Base-by-base conservation (phyloP, 225 moss, liverwort and hornwort species). In the Bryum argenteum region DNA sequence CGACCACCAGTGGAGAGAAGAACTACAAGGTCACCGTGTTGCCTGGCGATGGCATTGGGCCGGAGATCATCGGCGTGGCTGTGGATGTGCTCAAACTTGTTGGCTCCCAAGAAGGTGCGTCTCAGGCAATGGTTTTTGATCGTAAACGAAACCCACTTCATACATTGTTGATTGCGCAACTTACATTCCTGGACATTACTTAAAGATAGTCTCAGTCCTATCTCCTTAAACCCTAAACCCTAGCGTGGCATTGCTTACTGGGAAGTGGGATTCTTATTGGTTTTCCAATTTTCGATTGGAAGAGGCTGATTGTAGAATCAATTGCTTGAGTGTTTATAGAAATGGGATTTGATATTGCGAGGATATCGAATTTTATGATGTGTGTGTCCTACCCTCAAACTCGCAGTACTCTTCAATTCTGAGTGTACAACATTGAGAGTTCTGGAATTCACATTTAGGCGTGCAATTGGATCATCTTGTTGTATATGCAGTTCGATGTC, bases 1-100 rank as follows among this genome's bases (percentile, higher is more conserved):
- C 70, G 11, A 47, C 71, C 15, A 11, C 56, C 8, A 50, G 52
- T 43, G 79, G 71, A 20, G 70, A 63, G 73, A 60, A 50, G 77
- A 88, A 63, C 23, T 96, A 91, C n/a, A 84, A 86, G 54, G 72
- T 98, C 19, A 85, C 92, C 53, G 73, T 94, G 68, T 75, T 98
- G 41, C 97, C 97, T 16, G 97, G 97, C 9, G 97, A 98, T 74
- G 97, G 97, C 57, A 92, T 98, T 60, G 97, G 97, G 50, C 97
- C 97, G 19, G 97, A 98, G 67, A 91, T 94, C 68, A 87, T 94
- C 65, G 75, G 81, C 12, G 94, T 98, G 54, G 94, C 97, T 12
- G 80, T 94, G 48, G 83, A 94, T 58, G 85, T 98, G 44, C 79
- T 98, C 71, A 78, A 71, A 1, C 77, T 82, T 38, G 88, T 98